Conservation (phyloP, 768 basidiomycete species). For the Cystofilobasidium ferigula region DNA sequence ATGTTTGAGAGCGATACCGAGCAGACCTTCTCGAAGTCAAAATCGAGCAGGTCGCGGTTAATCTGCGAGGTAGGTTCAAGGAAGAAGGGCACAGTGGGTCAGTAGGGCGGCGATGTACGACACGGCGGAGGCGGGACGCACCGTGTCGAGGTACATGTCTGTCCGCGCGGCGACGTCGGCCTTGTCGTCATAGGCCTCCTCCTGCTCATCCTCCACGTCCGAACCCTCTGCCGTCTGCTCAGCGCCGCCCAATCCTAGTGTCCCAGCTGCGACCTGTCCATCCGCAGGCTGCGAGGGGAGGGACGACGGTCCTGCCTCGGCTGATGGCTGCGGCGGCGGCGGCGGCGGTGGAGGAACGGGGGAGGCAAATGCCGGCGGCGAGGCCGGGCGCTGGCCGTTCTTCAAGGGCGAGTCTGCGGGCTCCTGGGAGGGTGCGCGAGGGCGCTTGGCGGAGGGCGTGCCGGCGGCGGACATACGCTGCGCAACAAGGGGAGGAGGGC, state of each 20-base stretch:
- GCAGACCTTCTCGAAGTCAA: constrained; percentile 98
- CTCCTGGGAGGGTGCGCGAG: neutral
- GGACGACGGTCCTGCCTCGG: neutral
- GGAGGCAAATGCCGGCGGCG: neutral
- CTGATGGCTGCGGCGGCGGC: neutral
- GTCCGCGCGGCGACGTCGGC: constrained; percentile 44
- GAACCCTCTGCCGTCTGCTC: constrained; percentile 30
- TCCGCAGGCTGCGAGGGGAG: neutral
- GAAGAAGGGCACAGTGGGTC: neutral
- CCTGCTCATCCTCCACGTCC: constrained; percentile 36
- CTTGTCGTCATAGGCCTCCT: constrained; percentile 28
- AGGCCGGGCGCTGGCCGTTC: constrained; percentile 1
- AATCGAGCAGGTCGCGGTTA: constrained; percentile 79
- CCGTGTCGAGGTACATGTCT: constrained; percentile 90
- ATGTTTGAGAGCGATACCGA: constrained; percentile 92
- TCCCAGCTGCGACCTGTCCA: neutral
- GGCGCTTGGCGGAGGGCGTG: neutral
- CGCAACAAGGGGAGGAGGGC: too few relatives aligned
- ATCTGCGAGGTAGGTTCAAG: constrained; percentile 47
- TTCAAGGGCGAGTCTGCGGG: neutral
- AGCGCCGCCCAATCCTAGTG: neutral
- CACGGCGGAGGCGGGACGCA: constrained; percentile 40
- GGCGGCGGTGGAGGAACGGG: neutral
- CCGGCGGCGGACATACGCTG: neutral
- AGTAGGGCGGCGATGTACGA: too few relatives aligned